Evolutionary conservation across 805 yeast genomes (phyloP), one percentile per base, ranked within the genome.

Genomic region (Candida ulmi): DNA sequence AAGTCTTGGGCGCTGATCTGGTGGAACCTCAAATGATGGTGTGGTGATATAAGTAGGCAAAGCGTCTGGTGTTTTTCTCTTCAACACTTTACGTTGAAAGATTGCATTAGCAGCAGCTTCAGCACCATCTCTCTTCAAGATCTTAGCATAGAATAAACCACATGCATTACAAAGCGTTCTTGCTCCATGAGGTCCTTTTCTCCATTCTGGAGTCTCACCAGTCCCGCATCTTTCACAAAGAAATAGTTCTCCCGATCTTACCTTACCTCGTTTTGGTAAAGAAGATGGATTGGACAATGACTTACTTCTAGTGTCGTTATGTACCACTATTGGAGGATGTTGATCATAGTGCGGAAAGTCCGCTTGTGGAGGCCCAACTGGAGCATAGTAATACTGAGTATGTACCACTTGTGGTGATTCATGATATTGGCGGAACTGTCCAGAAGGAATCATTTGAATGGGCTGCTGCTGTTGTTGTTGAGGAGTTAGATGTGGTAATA

Each of bases 81-180:
- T 25, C 2, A 39, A 30, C 15, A 43, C 39, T 8, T 39, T 37
- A 6, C 42, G 44, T 21, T 41, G 47, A 16, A 44, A 28, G 15
- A 54, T 44, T 5, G 55, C 56, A 26, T 42, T 37, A 2, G 55
- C 53, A 15, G 59, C 59, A 11, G 59, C 59, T 29, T 44, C 51
- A 3, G 58, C 52, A 1, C 59, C 59, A n/a, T 52, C 56, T 17
- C 48, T 68, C 52, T 80, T 82, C 37, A 74, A 66, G 24, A 83
- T 62, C 53, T 84, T 84, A 33, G 85, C 82, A 56, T 78, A 84
- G 54, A 72, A 81, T 30, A 85, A 61, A 0, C 95, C 95, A 58
- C 95, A 85, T 1, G 93, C 93, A 57, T 85, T 86, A 61, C 95
- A 85, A 37, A 85, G 61, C 1, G 88, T 81, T 30, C 88, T 65